Evolutionary conservation across 257 asterid genomes (phyloP), one percentile per base, ranked within the genome.

Genomic region (Osmanthus fragrans): DNA sequence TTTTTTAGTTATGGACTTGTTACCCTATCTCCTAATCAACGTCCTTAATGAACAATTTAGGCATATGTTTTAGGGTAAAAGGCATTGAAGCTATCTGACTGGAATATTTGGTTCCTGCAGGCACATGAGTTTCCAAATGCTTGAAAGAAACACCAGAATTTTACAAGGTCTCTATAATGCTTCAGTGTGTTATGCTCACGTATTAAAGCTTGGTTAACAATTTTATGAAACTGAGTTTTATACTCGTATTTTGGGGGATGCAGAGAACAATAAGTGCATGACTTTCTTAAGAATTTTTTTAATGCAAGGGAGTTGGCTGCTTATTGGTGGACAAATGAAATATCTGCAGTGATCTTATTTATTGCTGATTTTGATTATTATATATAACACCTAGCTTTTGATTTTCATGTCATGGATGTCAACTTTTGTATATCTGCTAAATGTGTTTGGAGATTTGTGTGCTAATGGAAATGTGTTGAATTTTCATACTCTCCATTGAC

Each of bases 81-180:
- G 85, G 80, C 78, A 70, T 86, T 77, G 79, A 86, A 80, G 89
- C 88, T 83, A 86, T 86, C 97, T 94, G 92, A 90, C 94, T 69
- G 88, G 85, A 88, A 84, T 91, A 87, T 94, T 94, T 94, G 94
- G 82, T 90, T 90, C 95, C 90, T 92, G 97, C 98, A 94, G 97
- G 97, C 96, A 91, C 98, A 94, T 91, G 98, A 94, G 83, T 92
- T 87, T 86, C 90, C 94, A 89, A 92, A 80, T 85, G 94, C 88
- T 86, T 87, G 92, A 89, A 90, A 87, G 94, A 92, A 82, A 84
- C 86, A 87, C 91, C 66, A 88, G 90, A 84, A 82, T 81, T 76
- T 85, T 89, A 88, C 91, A 76, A 91, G 97, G 92, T 89, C 93
- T 84, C 77, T 79, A 81, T 84, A 87, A 84, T 84, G 82, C 76